phyloP scores from a whole-genome alignment of 768 basidiomycete species.

The Agaricus subrufescens region DNA sequence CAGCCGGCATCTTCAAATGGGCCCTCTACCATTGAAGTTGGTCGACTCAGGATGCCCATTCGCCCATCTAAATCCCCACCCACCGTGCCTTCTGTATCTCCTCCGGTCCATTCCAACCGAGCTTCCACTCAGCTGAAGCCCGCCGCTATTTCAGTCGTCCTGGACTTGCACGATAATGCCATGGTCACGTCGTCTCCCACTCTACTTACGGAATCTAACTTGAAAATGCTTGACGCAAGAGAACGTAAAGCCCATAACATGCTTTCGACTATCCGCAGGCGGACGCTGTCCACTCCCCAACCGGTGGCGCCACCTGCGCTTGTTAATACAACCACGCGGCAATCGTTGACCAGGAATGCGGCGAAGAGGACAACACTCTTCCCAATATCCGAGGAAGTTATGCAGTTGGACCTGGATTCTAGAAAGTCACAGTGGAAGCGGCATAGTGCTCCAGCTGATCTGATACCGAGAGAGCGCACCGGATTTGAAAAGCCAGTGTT shows the following conservation, averaged over 20 bases:
- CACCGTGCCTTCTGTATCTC: slow-evolving; percentile 18
- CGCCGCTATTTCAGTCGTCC: slow-evolving; percentile 26
- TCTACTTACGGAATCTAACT: slow-evolving; percentile 49
- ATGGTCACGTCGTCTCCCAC: slow-evolving; percentile 37
- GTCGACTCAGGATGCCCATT: slow-evolving; percentile 38
- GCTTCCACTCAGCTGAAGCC: slow-evolving; percentile 31
- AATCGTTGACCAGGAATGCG: slow-evolving; percentile 5
- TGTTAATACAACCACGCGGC: background rate
- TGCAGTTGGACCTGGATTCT: slow-evolving; percentile 19
- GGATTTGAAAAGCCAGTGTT: slow-evolving; percentile 61
- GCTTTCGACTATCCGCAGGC: slow-evolving; percentile 58
- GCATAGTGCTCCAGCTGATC: slow-evolving; percentile 61
- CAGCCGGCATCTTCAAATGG: slow-evolving; percentile 16
- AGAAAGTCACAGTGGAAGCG: slow-evolving; percentile 40
- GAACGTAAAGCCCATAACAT: slow-evolving; percentile 57
- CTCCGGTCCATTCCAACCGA: slow-evolving; percentile 21
- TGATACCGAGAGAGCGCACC: slow-evolving; percentile 41
- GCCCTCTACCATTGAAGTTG: slow-evolving; percentile 28
- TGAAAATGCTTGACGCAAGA: slow-evolving; percentile 47
- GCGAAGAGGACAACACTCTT: slow-evolving; percentile 7
- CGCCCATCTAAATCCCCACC: slow-evolving; percentile 23
- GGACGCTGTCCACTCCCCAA: slow-evolving; percentile 39
- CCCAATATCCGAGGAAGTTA: background rate
- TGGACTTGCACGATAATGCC: slow-evolving; percentile 45
- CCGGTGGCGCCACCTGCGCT: slow-evolving; percentile 14